Conservation (phyloP, 192 early-diverging fungal species). For the Entomortierella beljakovae region DNA sequence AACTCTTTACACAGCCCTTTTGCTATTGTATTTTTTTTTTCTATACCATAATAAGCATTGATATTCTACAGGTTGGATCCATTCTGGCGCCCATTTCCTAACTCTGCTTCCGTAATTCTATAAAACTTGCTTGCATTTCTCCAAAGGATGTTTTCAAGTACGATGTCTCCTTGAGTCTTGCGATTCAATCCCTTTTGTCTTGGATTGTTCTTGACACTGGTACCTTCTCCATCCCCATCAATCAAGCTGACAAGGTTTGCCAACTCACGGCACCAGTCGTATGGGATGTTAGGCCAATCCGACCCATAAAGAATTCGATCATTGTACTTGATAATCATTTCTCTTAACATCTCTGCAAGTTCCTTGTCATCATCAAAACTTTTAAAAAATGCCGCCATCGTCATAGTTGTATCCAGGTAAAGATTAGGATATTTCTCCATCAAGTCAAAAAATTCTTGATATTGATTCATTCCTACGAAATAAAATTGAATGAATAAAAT, state of each 20-base stretch:
- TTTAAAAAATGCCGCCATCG: constrained; percentile 33
- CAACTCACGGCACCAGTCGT: constrained; percentile 53
- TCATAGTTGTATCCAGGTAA: constrained; percentile 57
- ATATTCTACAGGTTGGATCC: constrained; percentile 4
- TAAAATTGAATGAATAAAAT: background rate
- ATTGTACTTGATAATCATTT: constrained; percentile 35
- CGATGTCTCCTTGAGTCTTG: constrained; percentile 19
- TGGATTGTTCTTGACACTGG: background rate
- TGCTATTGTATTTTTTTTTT: too few relatives aligned
- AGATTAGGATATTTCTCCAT: constrained; percentile 48
- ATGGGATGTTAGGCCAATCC: constrained; percentile 55
- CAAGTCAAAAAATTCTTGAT: constrained; percentile 51
- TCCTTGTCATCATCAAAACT: constrained; percentile 25
- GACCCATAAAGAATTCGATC: constrained; percentile 54
- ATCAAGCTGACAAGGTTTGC: constrained; percentile 40
- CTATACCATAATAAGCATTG: background rate
- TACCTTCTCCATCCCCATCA: constrained; percentile 39
- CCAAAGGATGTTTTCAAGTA: constrained; percentile 46
- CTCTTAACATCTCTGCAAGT: constrained; percentile 12
- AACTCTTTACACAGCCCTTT: too few relatives aligned
- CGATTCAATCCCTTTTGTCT: background rate
- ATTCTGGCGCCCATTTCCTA: constrained; percentile 3
- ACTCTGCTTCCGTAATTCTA: constrained; percentile 30
- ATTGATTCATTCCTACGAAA: constrained; percentile 48
- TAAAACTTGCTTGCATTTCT: constrained; percentile 46